Evolutionary conservation across 2,329 filamentous ascomycete genomes (phyloP), one percentile per base, ranked within the genome.

Genomic region (Uncinocarpus reesii): DNA sequence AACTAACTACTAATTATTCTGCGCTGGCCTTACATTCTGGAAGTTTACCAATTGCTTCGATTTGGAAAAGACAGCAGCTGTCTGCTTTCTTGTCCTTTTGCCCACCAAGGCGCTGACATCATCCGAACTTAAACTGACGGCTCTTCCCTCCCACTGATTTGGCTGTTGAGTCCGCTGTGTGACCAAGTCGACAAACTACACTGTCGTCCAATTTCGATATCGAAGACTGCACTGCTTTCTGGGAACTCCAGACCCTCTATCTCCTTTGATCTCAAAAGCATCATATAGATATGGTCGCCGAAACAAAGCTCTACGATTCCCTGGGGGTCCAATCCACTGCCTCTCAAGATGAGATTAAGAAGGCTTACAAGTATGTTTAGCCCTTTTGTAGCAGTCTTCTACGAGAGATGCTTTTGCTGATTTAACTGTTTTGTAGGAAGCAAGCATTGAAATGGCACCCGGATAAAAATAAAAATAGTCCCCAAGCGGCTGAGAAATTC

Each of bases 381-480:
- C 13, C 10, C 24, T 1, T 7, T 15, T 11, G 38, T 29, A 40
- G 11, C 8, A n/a, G 7, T 24, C 26, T 24, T 15, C n/a, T 41
- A 6, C 10, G n/a, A 31, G 6, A 34, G 7, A 23, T n/a, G 6
- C 10, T 26, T 11, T 41, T 31, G 21, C 36, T 41, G 44, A 48
- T 44, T 38, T 55, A 59, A 53, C 58, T 40, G 26, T 20, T 13
- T 10, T 7, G 54, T 65, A 87, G 84, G 54, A 95, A 95, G 75
- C 78, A 82, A 48, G 90, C 90, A 47, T 70, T 96, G 64, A 93
- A 89, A 71, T 89, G 81, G 70, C 92, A 98, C 63, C 92, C 92
- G 5, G 92, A 98, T 74, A 98, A 96, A 76, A 98, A 96, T 76
- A 89, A 89, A 68, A 83, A 94, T 70, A 88, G 90, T 59, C 81